A percentile compares a stretch with the other conserved stretches of the same genome.
Conservation (phyloP, 2,329 filamentous ascomycete genomes). For the Alternaria incomplexa region DNA sequence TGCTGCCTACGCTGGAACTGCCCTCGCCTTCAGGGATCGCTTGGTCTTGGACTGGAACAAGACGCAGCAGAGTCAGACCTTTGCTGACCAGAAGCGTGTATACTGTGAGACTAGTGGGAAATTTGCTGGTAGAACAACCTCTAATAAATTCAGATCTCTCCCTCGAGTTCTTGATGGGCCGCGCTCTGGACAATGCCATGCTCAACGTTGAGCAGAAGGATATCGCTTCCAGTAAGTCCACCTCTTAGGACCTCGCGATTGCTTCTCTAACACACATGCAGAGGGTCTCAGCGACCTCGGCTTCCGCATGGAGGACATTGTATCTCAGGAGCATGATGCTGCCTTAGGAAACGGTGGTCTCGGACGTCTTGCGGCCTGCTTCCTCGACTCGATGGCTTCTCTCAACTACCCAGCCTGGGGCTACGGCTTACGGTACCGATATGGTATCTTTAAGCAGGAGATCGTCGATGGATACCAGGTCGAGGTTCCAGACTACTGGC, state of each 20-base stretch:
- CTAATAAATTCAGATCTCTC: conserved; percentile 70
- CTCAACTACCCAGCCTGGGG: conserved; percentile 97
- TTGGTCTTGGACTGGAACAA: conserved; percentile 97
- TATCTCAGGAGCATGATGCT: conserved; percentile 93
- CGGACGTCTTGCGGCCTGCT: conserved; percentile 92
- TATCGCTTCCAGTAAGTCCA: conserved; percentile 72
- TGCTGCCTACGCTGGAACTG: conserved; percentile 89
- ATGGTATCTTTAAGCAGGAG: conserved; percentile 98
- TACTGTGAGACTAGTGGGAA: conserved; percentile 67
- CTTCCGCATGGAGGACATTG: conserved; percentile 95
- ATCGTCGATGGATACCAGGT: conserved; percentile 98
- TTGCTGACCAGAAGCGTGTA: conserved; percentile 86
- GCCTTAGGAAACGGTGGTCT: conserved; percentile 95
- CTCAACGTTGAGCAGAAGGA: conserved; percentile 91
- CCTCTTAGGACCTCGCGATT: neutral
- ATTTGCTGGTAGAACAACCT: neutral
- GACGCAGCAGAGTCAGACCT: conserved; percentile 95
- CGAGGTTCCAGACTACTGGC: conserved; percentile 98
- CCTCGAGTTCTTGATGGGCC: conserved; percentile 96
- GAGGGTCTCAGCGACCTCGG: conserved; percentile 87
- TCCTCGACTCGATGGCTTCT: conserved; percentile 93
- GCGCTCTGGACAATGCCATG: conserved; percentile 97
- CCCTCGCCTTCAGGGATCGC: conserved; percentile 89
- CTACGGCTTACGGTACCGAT: conserved; percentile 92
- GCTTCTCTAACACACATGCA: conserved; percentile 48